A percentile compares a stretch with the other conserved stretches of the same genome.
Conservation (phyloP, 2,329 filamentous ascomycete genomes). For the Neodidymelliopsis sp. region DNA sequence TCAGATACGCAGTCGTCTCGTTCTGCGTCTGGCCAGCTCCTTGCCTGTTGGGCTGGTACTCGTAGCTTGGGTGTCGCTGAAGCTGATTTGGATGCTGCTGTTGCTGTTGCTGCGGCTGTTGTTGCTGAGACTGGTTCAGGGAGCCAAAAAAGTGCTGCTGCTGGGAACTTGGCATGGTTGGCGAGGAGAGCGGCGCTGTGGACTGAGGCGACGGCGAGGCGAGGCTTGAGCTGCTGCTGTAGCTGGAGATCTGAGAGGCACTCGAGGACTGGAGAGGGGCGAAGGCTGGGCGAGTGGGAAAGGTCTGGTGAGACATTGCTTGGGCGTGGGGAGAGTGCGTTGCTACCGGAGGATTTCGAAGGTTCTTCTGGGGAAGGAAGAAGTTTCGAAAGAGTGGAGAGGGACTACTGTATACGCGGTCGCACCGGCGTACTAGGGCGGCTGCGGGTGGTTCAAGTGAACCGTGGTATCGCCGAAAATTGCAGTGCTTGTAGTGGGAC, state of each 20-base stretch:
- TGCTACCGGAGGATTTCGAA: constrained; percentile 2
- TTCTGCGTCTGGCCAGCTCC: constrained; percentile 47
- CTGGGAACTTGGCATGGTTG: constrained; percentile 30
- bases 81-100: constrained; percentile 37
- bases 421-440: constrained; percentile 14
- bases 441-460: constrained; percentile 6
- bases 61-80: constrained; percentile 40
- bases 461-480: constrained; percentile 15
- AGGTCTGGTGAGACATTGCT: constrained; percentile 26
- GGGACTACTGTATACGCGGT: constrained; percentile 8
- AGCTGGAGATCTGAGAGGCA: constrained; percentile 42
- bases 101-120: constrained; percentile 42
- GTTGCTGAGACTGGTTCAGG: constrained; percentile 40
- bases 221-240: constrained; percentile 53
- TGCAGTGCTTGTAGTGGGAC: constrained; percentile 2
- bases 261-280: constrained; percentile 46
- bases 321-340: constrained; percentile 27
- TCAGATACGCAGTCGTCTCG: constrained; percentile 70
- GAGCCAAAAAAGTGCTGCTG: constrained; percentile 18
- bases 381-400: constrained; percentile 18
- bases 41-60: constrained; percentile 46
- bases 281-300: constrained; percentile 42
- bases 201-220: constrained; percentile 44
- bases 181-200: constrained; percentile 44
- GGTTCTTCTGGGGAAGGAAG: constrained; percentile 13